phyloP scores from a whole-genome alignment of 805 yeast species.

The Wickerhamiella azymoides region DNA sequence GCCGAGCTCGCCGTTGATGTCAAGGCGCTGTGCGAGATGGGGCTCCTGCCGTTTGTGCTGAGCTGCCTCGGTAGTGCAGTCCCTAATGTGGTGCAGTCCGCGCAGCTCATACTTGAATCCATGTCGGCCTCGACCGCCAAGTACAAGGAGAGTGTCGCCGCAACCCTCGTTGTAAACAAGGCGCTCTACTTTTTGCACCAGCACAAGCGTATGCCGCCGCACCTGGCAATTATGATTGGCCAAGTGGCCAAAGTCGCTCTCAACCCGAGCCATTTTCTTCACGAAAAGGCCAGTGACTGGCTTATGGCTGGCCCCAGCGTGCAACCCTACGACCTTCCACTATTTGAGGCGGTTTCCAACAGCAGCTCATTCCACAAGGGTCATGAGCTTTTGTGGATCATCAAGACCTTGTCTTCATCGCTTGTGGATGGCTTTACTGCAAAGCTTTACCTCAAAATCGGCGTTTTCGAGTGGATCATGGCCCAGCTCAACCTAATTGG shows the following conservation, averaged over 20 bases:
- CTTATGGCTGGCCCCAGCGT: slow-evolving; percentile 42
- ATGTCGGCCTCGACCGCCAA: slow-evolving; percentile 23
- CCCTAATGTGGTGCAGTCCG: slow-evolving; percentile 27
- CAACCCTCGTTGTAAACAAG: slow-evolving; percentile 15
- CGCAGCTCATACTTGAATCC: slow-evolving; percentile 33
- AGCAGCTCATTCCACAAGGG: slow-evolving; percentile 28
- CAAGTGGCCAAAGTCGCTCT: slow-evolving; percentile 42
- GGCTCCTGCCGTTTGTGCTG: slow-evolving; percentile 38
- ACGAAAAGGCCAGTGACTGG: slow-evolving; percentile 57
- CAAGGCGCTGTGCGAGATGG: slow-evolving; percentile 42
- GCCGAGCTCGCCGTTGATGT: slow-evolving; percentile 34
- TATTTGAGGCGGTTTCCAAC: slow-evolving; percentile 19
- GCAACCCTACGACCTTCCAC: slow-evolving; percentile 32
- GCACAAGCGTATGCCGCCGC: slow-evolving; percentile 26
- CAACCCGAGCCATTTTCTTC: slow-evolving; percentile 61
- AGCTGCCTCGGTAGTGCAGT: slow-evolving; percentile 13
- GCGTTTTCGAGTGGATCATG: slow-evolving; percentile 54
- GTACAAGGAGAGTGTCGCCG: slow-evolving; percentile 17
- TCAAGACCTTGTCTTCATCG: slow-evolving; percentile 37
- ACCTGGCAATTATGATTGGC: slow-evolving; percentile 43
- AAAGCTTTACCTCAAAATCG: slow-evolving; percentile 35
- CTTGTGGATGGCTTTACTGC: slow-evolving; percentile 39
- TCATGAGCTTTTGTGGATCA: slow-evolving; percentile 53
- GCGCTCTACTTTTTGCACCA: slow-evolving; percentile 5
- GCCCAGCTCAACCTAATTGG: slow-evolving; percentile 23